Evolutionary conservation across 2,329 filamentous ascomycete species (phyloP), one percentile per base, ranked within the genome.

Genomic region (Amphichorda felina): DNA sequence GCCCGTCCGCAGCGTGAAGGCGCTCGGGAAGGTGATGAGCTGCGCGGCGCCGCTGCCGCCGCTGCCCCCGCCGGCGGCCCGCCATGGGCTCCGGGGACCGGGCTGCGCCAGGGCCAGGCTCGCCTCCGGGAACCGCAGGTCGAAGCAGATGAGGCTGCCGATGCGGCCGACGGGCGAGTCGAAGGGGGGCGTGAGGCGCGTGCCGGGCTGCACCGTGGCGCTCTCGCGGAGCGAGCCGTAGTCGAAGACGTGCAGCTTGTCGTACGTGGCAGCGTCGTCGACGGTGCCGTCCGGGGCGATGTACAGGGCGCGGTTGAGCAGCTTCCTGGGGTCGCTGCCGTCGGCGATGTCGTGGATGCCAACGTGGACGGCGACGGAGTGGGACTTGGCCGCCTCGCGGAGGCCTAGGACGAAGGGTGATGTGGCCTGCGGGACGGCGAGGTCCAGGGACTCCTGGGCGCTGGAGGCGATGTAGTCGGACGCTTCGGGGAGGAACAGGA

Each of bases 221-320:
- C 60, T 66, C 50, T 72, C 69, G 39, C 55, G 59, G 15, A 72
- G 61, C 8, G 49, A 45, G 11, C 62, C 67, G 45, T 72, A 72
- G 57, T 95, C 86, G 58, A 96, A 95, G 11, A 95, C 69, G 54
- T 95, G 88, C 22, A 94, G 62, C 56, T 96, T 96, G 55, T 94
- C 82, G 59, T 95, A 95, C 15, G 57, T 55, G 2, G 51, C 53
- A 5, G 55, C 43, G 3, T 62, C 50, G 30, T 57, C 47, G 24
- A 75, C 54, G 27, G 43, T 36, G 14, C 70, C 70, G 18, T 54
- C 46, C 5, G 59, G 46, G 26, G 56, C 47, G 43, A 74, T 72
- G 56, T 66, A 72, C 42, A 75, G 50, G 31, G 65, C 63, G 30
- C 68, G 61, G 59, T 75, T 74, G 46, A 66, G 58, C 30, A 73